phyloP scores from a whole-genome alignment of 2,329 filamentous ascomycete genomes.

The Plenodomus tracheiphilus region DNA sequence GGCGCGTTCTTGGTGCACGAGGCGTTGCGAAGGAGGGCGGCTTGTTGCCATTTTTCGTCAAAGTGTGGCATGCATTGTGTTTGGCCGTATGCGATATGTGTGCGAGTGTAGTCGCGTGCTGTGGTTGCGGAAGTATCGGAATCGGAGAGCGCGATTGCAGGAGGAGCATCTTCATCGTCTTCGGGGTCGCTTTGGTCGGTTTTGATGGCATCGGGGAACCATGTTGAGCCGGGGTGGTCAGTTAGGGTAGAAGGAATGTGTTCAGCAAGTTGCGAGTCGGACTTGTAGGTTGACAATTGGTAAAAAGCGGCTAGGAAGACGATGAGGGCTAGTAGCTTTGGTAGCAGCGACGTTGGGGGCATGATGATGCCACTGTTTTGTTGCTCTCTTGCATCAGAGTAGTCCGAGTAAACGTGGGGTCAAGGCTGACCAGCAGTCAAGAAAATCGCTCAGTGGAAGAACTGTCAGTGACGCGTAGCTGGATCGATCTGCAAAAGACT shows the following conservation, averaged over 20 bases:
- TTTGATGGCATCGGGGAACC: not conserved
- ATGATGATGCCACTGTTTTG: not conserved
- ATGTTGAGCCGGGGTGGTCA: not conserved
- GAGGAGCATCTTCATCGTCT: not conserved
- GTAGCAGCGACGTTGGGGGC: not conserved
- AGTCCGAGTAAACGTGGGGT: too few relatives aligned
- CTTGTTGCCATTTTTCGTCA: slow-evolving; percentile 9
- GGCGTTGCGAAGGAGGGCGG: slow-evolving; percentile 5
- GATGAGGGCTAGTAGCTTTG: not conserved
- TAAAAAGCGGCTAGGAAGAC: not conserved
- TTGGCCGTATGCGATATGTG: slow-evolving; percentile 18
- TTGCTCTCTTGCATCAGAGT: too few relatives aligned
- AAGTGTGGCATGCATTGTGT: slow-evolving; percentile 20
- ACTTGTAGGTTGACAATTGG: not conserved
- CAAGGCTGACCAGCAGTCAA: too few relatives aligned
- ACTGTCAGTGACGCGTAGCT: too few relatives aligned
- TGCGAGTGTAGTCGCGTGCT: slow-evolving; percentile 3
- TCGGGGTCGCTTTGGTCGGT: not conserved
- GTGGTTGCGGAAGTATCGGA: not conserved
- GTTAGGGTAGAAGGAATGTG: not conserved
- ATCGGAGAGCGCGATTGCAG: not conserved
- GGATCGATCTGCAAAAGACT: too few relatives aligned
- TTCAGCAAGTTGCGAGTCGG: not conserved
- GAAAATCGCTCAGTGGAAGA: too few relatives aligned
- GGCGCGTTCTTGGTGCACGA: slow-evolving; percentile 20